Evolutionary conservation across 345 rosid species (phyloP).

Genomic region (Aethionema arabicum): DNA sequence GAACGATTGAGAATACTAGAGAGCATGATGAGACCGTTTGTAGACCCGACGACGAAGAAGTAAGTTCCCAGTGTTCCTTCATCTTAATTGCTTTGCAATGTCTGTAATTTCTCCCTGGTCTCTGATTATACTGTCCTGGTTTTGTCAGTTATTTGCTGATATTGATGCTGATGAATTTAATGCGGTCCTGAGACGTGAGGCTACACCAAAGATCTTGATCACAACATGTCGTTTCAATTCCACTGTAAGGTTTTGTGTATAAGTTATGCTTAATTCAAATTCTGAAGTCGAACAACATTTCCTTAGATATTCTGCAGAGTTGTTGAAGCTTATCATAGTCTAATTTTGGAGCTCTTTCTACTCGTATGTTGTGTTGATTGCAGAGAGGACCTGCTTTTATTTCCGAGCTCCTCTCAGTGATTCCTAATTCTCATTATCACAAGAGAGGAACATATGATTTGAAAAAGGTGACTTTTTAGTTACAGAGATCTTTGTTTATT

Average conservation of each 20-base stretch:
- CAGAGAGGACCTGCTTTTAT: slow-evolving; percentile 90
- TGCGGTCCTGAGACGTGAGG: slow-evolving; percentile 55
- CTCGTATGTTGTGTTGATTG: slow-evolving; percentile 15
- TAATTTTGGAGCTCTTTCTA: not conserved
- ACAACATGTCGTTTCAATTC: slow-evolving; percentile 96
- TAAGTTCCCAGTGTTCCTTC: slow-evolving; percentile 18
- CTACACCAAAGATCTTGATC: slow-evolving; percentile 65
- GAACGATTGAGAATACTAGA: slow-evolving; percentile 89
- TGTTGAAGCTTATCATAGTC: not conserved
- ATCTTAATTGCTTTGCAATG: not conserved
- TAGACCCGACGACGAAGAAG: slow-evolving; percentile 94
- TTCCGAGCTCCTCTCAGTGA: slow-evolving; percentile 69
- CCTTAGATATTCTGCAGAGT: not conserved
- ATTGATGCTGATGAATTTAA: slow-evolving; percentile 92
- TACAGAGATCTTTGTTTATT: not conserved
- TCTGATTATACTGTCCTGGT: slow-evolving; percentile 3
- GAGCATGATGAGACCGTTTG: slow-evolving; percentile 89
- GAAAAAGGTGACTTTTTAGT: slow-evolving; percentile 60
- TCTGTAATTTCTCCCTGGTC: not conserved
- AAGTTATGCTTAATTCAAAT: slow-evolving; percentile 2
- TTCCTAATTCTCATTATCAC: slow-evolving; percentile 76
- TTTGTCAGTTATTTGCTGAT: slow-evolving; percentile 68
- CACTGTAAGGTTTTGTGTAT: slow-evolving; percentile 49
- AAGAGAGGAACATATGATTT: slow-evolving; percentile 91
- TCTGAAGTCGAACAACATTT: not conserved